phyloP scores from a whole-genome alignment of 306 rosid genomes.

The Cicer cuneatum region DNA sequence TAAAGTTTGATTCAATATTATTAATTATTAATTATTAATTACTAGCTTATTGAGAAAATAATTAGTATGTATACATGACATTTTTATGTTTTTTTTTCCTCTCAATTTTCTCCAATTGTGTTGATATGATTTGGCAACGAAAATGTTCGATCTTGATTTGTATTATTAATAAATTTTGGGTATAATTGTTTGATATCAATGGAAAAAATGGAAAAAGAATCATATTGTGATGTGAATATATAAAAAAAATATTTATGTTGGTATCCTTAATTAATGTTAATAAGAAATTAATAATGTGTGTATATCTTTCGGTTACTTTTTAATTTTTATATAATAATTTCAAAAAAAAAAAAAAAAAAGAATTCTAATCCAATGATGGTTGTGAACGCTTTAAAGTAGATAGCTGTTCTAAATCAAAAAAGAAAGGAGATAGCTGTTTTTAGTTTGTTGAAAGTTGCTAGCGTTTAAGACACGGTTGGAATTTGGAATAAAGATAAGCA shows the following conservation, averaged over 20 bases:
- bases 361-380: background rate
- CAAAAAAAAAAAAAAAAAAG: background rate
- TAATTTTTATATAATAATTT: background rate
- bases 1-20: constrained; percentile 55
- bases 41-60: background rate
- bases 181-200: constrained; percentile 33
- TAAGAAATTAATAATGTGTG: background rate
- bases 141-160: constrained; percentile 37
- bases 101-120: constrained; percentile 19
- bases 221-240: constrained; percentile 7
- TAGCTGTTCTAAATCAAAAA: background rate
- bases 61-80: constrained; percentile 14
- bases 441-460: constrained; percentile 29
- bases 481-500: constrained; percentile 47
- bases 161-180: constrained; percentile 32
- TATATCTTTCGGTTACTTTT: background rate
- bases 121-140: constrained; percentile 44
- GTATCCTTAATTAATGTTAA: background rate
- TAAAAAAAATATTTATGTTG: background rate
- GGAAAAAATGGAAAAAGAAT: constrained; percentile 29
- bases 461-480: constrained; percentile 53
- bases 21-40: background rate
- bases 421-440: constrained; percentile 28
- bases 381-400: constrained; percentile 42
- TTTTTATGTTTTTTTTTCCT: constrained; percentile 2